Base-by-base conservation (phyloP, 768 basidiomycete species). In the Boletus subparvulus region DNA sequence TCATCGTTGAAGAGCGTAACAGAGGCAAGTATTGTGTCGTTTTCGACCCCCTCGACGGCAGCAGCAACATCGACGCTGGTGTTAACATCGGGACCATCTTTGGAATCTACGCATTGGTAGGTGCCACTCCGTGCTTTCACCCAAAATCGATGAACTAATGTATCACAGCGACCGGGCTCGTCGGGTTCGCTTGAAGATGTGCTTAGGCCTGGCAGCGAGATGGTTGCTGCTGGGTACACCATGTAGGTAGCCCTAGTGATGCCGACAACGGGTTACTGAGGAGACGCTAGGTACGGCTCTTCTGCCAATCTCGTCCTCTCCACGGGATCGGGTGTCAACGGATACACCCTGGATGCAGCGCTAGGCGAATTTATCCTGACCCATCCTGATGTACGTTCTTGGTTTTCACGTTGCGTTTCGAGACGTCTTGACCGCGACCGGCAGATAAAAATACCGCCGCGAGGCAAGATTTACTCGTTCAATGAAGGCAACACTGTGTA, bases 391-490 rank as follows among this genome's bases (percentile, higher is more conserved):
- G 90, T 92, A 68, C 47, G 83, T 72, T 9, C 46, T 58, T 30
- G 39, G 43, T n/a, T 62, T 50, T 56, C 52, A 28, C 2, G 26
- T 28, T 37, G 40, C 39, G 10, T 24, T 24, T 26, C 49, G 54
- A 50, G 28, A 43, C 36, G 40, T 51, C 37, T 14, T 55, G 52
- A 61, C 26, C 16, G 12, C 28, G 52, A 17, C 12, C 16, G 19
- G 24, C 67, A 92, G 90, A 99, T 99, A 75, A 83, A 85, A 74
- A 92, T 99, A 61, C 97, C 97, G 8, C 62, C 85, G 11, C 87
- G 97, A 48, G 97, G 97, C 63, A 98, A 98, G 78, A 99, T 99
- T 69, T 99, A 99, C 78, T 98, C 95, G 4, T 96, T 98, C 82
- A 99, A 99, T 73, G 97, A 99, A 77, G 97, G 97, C 59, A 99